A percentile compares a stretch with the other conserved stretches of the same genome.
phyloP scores from a whole-genome alignment of 352 stramenopile species.

The Phytopythium boreale region DNA sequence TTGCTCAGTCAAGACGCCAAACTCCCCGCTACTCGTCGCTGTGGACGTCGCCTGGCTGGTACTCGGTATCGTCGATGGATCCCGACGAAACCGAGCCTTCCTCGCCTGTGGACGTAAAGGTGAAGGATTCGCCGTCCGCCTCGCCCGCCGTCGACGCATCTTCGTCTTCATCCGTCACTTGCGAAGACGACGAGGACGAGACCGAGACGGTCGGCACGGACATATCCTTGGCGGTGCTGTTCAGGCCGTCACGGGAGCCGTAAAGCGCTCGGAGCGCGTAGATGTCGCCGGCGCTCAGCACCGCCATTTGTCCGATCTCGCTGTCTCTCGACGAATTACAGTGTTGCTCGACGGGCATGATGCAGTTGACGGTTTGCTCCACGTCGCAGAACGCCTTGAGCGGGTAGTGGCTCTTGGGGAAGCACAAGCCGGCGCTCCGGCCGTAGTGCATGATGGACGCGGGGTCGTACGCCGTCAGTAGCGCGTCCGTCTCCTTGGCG shows the following conservation, averaged over 20 bases:
- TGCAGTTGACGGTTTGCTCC: conserved; percentile 58
- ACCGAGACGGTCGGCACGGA: conserved; percentile 24
- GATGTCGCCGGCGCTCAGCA: conserved; percentile 61
- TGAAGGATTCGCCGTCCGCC: conserved; percentile 6
- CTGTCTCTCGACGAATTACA: conserved; percentile 64
- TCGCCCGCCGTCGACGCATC: background rate
- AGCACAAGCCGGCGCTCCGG: conserved; percentile 53
- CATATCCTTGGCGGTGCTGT: conserved; percentile 25
- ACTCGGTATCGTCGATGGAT: background rate
- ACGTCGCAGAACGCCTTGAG: conserved; percentile 67
- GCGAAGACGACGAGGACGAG: conserved; percentile 15
- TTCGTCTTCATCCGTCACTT: background rate
- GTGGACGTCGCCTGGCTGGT: conserved; percentile 2
- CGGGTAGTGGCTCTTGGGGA: conserved; percentile 63
- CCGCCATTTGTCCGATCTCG: conserved; percentile 52
- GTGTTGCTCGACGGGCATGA: conserved; percentile 62
- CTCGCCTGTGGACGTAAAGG: background rate
- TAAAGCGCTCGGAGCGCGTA: conserved; percentile 64
- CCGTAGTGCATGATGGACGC: conserved; percentile 83
- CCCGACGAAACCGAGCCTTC: background rate
- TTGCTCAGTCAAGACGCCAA: background rate
- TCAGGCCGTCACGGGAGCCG: conserved; percentile 29
- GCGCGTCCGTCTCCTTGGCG: conserved; percentile 52
- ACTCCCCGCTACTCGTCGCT: background rate
- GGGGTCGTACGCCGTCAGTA: conserved; percentile 63